phyloP scores from a whole-genome alignment of 192 early-diverging fungal species.

The Funneliformis geosporum region DNA sequence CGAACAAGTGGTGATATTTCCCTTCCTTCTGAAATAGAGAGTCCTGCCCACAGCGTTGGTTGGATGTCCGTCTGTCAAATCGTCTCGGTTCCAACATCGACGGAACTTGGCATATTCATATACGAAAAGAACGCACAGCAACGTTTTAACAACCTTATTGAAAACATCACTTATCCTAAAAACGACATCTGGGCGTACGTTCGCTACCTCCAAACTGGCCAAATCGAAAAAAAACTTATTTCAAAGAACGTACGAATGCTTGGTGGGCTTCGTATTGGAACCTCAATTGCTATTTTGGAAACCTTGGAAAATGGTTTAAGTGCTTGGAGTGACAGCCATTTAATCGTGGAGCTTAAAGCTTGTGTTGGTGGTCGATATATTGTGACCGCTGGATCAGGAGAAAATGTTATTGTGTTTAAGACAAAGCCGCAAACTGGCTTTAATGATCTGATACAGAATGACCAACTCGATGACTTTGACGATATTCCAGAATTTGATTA shows the following conservation, averaged over 20 bases:
- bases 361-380: conserved; percentile 27
- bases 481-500: conserved; percentile 12
- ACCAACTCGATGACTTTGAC: background rate
- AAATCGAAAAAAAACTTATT: conserved; percentile 18
- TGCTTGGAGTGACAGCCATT: conserved; percentile 17
- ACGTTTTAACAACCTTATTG: background rate
- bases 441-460: conserved; percentile 6
- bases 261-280: conserved; percentile 23
- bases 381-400: conserved; percentile 23
- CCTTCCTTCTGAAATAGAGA: conserved; percentile 17
- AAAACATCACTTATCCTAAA: background rate
- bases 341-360: conserved; percentile 26
- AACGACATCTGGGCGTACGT: conserved; percentile 14
- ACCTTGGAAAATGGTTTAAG: background rate
- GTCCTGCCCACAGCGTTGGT: conserved; percentile 11
- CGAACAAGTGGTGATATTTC: conserved; percentile 8
- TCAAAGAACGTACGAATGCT: conserved; percentile 1
- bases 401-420: background rate
- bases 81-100: conserved; percentile 11
- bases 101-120: conserved; percentile 18
- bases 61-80: conserved; percentile 32
- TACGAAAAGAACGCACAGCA: background rate
- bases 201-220: conserved; percentile 28
- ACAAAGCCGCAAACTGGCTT: conserved; percentile 12
- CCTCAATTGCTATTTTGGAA: background rate